Evolutionary conservation across 2,329 filamentous ascomycete species (phyloP), one percentile per base, ranked within the genome.

Genomic region (Neofusicoccum cordaticola): DNA sequence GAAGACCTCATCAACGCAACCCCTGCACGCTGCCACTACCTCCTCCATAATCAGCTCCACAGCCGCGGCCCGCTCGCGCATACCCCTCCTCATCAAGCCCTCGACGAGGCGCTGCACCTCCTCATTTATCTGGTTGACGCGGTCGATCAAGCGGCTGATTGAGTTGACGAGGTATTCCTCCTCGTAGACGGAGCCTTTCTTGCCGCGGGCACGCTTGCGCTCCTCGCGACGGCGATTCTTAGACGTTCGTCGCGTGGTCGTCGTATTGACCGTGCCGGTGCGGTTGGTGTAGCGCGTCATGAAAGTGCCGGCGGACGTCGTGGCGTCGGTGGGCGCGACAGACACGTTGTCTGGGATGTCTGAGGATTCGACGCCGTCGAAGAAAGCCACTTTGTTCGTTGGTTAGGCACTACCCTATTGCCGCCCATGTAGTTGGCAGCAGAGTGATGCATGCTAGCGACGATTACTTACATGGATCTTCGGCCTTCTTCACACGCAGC

Each of bases 181-280:
- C 77, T 99, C 95, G 77, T 99, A 99, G 4, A 99, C 91, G 15
- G 92, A 97, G 11, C 95, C 95, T 82, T 98, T 98, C 76, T 97
- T 94, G 27, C 95, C 95, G 7, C 92, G 84, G 0, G 95, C 95
- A 15, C 94, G 88, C 84, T 99, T 99, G 76, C 96, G 88, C 82
- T 99, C 95, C 78, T 99, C 95, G 19, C 93, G 85, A 27, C 90
- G 84, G 61, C 93, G 88, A 74, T 96, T 97, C 82, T 95, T 96
- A 73, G 87, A 90, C 45, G 92, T 97, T 65, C 90, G 90, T 12
- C 93, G 85, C 57, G 88, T 91, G 2, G 90, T 88, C 35, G 88
- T 86, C 12, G 90, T 93, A 19, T 88, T 90, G 1, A 87, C 84
- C 19, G 91, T 93, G 22, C 88, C 88, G 7, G 82, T 83, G 66